A percentile compares a stretch with the other conserved stretches of the same genome.
Conservation (phyloP, 2,329 filamentous ascomycete genomes). For the Sclerotinia sclerotiorum region DNA sequence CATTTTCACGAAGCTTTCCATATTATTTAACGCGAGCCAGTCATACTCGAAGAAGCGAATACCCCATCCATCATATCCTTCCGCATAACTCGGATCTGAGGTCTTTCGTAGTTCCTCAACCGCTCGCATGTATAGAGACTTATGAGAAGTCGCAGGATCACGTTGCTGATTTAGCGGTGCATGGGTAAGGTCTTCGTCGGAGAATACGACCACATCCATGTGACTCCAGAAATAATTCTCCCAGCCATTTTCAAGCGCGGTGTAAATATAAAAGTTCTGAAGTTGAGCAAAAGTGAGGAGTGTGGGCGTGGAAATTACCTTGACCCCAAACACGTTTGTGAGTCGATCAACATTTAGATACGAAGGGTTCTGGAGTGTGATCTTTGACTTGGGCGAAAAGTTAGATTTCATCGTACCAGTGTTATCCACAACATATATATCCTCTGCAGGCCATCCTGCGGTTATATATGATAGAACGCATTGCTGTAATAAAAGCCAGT, state of each 20-base stretch:
- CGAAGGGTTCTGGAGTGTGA: conserved; percentile 56
- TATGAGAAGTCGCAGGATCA: conserved; percentile 21
- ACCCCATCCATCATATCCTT: conserved; percentile 14
- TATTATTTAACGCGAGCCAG: conserved; percentile 50
- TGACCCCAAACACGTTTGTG: conserved; percentile 49
- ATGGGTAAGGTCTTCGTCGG: conserved; percentile 43
- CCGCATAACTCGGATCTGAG: not conserved
- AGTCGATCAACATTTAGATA: conserved; percentile 55
- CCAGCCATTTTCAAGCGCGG: conserved; percentile 48
- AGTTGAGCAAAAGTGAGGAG: conserved; percentile 56
- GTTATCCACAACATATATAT: conserved; percentile 61
- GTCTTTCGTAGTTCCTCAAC: conserved; percentile 56
- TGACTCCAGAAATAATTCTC: conserved; percentile 56
- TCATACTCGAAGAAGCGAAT: conserved; percentile 52
- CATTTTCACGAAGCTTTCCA: conserved; percentile 43
- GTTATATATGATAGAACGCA: conserved; percentile 57
- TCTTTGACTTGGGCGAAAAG: conserved; percentile 44
- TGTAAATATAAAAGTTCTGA: conserved; percentile 54
- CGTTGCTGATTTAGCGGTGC: conserved; percentile 26
- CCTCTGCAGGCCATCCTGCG: conserved; percentile 56
- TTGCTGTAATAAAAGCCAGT: conserved; percentile 56
- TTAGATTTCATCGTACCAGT: conserved; percentile 57
- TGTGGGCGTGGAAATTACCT: conserved; percentile 51
- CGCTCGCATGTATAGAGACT: conserved; percentile 56
- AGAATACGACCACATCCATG: conserved; percentile 53